phyloP scores from a whole-genome alignment of 2,329 filamentous ascomycete genomes.

The Diaporthe sp. region DNA sequence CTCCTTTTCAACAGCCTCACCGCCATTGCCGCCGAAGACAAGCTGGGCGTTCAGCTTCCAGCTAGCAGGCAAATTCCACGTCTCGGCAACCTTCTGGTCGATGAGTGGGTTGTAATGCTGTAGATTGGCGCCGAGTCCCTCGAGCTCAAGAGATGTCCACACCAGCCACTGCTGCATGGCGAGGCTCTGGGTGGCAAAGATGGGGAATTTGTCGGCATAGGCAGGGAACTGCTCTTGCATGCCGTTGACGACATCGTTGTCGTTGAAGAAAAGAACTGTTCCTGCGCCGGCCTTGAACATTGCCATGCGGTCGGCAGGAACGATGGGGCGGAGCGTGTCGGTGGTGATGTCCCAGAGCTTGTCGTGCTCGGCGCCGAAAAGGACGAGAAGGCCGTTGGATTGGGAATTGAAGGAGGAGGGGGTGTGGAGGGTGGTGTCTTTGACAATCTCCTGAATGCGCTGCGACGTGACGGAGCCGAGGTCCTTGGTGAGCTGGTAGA shows the following conservation, averaged over 20 bases:
- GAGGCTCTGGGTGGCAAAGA: conserved; percentile 79
- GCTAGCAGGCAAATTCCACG: conserved; percentile 77
- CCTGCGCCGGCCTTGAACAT: conserved; percentile 79
- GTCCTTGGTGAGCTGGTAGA: conserved; percentile 75
- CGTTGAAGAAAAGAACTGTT: conserved; percentile 89
- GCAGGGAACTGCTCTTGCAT: conserved; percentile 75
- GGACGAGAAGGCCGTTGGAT: conserved; percentile 79
- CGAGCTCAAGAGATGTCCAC: conserved; percentile 86
- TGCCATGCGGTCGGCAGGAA: conserved; percentile 68
- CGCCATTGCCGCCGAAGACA: conserved; percentile 78
- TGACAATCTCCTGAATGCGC: conserved; percentile 73
- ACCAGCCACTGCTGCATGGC: conserved; percentile 85
- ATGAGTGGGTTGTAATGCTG: conserved; percentile 95
- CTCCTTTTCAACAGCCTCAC: conserved; percentile 69
- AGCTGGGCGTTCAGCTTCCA: conserved; percentile 87
- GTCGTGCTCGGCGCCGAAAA: conserved; percentile 85
- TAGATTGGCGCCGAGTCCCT: conserved; percentile 87
- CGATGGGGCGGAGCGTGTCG: conserved; percentile 73
- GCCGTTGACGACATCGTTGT: conserved; percentile 72
- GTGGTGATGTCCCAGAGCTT: conserved; percentile 84
- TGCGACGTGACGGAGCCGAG: conserved; percentile 66
- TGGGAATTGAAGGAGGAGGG: conserved; percentile 92
- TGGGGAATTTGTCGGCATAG: conserved; percentile 83
- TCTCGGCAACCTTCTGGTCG: conserved; percentile 73
- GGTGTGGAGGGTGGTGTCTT: conserved; percentile 71